Percentiles rank a stretch among this genome's conserved stretches.
Evolutionary conservation across 2,329 filamentous ascomycete species (phyloP).

Genomic region (Hortaea sp.): DNA sequence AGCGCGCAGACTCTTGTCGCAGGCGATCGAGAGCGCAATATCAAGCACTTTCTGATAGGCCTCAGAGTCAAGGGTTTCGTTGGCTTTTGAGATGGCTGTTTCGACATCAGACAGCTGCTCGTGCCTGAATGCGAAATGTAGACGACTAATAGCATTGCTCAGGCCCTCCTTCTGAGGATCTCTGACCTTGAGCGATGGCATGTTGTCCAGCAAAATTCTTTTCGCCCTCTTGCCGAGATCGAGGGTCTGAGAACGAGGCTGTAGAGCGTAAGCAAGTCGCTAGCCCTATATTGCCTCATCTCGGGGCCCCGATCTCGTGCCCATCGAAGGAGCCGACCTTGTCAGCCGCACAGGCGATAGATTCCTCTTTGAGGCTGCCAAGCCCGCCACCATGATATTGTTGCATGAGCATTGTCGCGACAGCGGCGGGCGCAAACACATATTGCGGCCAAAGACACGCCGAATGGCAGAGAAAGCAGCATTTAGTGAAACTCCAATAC

Average conservation of each 20-base stretch:
- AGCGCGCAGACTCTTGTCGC: slow-evolving; percentile 1
- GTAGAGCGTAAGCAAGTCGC: not conserved
- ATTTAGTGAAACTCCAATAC: no score
- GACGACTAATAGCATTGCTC: not conserved
- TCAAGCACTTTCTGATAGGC: slow-evolving; percentile 1
- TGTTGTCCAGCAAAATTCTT: no score
- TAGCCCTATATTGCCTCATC: not conserved
- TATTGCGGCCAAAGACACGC: no score
- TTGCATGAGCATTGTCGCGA: no score
- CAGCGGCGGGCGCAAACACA: no score
- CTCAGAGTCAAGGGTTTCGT: not conserved
- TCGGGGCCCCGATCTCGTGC: not conserved
- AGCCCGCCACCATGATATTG: not conserved
- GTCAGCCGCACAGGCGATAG: not conserved
- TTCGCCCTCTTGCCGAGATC: not conserved
- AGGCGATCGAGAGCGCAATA: slow-evolving; percentile 3
- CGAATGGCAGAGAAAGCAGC: no score
- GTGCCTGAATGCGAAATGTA: not conserved
- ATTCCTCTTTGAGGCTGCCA: not conserved
- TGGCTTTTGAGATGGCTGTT: not conserved
- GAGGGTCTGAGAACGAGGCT: not conserved
- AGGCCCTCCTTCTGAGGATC: not conserved
- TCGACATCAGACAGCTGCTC: not conserved
- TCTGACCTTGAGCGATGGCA: not conserved
- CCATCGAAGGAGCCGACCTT: not conserved